Evolutionary conservation across 345 rosid genomes (phyloP).

Genomic region (Excoecaria agallocha): DNA sequence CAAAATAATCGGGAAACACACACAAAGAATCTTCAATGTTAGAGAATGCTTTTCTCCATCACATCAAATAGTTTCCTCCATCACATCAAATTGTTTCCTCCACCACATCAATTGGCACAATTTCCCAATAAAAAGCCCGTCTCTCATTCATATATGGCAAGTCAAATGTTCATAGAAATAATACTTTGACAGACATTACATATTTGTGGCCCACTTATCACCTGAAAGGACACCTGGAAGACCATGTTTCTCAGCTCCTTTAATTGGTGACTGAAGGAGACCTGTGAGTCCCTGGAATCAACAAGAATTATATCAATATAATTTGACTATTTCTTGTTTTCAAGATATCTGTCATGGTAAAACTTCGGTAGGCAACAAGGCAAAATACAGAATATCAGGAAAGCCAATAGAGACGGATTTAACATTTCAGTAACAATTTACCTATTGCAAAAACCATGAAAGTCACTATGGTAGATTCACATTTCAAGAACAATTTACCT

Average conservation of each 20-base stretch:
- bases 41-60: too few species aligned
- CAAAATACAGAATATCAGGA: background rate
- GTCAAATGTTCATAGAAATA: too few species aligned
- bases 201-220: conserved; percentile 20
- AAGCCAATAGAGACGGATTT: background rate
- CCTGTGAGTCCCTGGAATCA: conserved; percentile 81
- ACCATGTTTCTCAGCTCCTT: conserved; percentile 90
- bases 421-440: conserved; percentile 22
- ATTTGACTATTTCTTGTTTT: background rate
- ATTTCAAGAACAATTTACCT: conserved; percentile 45
- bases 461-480: background rate
- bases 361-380: background rate
- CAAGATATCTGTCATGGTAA: background rate
- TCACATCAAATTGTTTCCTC: background rate
- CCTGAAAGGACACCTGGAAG: conserved; percentile 96
- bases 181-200: too few species aligned
- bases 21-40: background rate
- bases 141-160: background rate
- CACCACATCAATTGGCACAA: background rate
- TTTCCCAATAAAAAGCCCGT: background rate
- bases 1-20: background rate
- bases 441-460: conserved; percentile 34
- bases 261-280: conserved; percentile 85
- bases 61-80: too few species aligned
- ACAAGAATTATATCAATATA: background rate